Percentiles rank a stretch among this genome's conserved stretches.
Evolutionary conservation across 2,329 filamentous ascomycete species (phyloP).

Genomic region (Sordariomycetes sp.): DNA sequence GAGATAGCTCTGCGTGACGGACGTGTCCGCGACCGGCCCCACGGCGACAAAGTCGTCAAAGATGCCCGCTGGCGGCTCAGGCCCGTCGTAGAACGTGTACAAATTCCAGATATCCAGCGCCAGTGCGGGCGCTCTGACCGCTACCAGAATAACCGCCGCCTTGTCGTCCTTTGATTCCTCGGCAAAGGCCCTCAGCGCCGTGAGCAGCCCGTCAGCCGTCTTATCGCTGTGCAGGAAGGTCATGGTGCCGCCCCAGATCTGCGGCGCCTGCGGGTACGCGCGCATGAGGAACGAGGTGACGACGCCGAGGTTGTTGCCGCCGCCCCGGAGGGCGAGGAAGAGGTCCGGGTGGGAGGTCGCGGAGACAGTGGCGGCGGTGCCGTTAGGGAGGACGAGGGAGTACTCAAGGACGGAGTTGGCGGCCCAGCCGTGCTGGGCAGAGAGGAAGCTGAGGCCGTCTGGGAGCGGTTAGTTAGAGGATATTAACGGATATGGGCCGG

Average conservation of each 20-base stretch:
- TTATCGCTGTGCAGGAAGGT: conserved; percentile 21
- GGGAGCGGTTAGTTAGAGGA: neutral
- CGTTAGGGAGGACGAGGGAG: conserved; percentile 41
- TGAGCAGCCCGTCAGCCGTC: conserved; percentile 24
- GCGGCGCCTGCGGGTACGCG: conserved; percentile 24
- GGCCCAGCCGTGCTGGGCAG: conserved; percentile 37
- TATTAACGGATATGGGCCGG: neutral
- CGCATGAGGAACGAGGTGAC: conserved; percentile 33
- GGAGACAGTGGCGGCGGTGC: conserved; percentile 33
- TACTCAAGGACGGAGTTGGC: conserved; percentile 36
- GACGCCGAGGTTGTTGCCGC: conserved; percentile 45
- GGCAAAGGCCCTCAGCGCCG: conserved; percentile 35
- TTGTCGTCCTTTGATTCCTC: conserved; percentile 47
- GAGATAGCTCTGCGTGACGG: conserved; percentile 11
- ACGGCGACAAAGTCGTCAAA: conserved; percentile 24
- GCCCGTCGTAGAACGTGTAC: conserved; percentile 54
- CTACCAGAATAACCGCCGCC: conserved; percentile 47
- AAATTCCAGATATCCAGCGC: conserved; percentile 44
- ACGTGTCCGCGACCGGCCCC: conserved; percentile 16
- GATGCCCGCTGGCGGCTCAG: conserved; percentile 31
- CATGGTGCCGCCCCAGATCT: conserved; percentile 31
- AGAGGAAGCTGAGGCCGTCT: conserved; percentile 40
- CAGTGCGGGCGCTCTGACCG: conserved; percentile 21
- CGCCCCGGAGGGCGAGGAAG: conserved; percentile 41
- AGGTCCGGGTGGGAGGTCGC: conserved; percentile 31